Base-by-base conservation (phyloP, 495 filamentous ascomycete species). In the Bryoglossum gracile region DNA sequence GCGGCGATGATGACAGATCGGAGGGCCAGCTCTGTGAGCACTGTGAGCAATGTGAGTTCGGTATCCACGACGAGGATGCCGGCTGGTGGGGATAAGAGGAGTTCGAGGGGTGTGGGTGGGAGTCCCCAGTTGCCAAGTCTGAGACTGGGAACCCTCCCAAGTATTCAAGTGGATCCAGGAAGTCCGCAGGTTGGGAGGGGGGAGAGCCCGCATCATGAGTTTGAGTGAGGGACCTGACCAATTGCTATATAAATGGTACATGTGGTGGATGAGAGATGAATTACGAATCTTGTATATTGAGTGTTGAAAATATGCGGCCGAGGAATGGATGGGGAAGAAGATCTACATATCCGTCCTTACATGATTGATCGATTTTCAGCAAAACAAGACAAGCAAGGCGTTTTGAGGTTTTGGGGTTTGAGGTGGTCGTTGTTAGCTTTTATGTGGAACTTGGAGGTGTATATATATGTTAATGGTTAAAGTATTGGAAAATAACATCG, bases 101-200 rank as follows among this genome's bases (percentile, higher is more conserved):
- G 46, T 1, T 61, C 61, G 14, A 57, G 60, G 43, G 63, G 64
- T 10, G 56, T 65, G n/a, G 65, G 61, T 14, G 64, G 64, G 5
- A 46, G 57, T 3, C 69, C 70, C 3, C 66, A 67, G 42, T 60
- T 60, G 17, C 74, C 70, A 10, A 70, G 66, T 46, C 53, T 77
- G 44, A 58, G 67, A 36, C 60, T 77, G 17, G 46, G 41, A 30
- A 60, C 51, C 39, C 58, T 77, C 26, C 74, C 74, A 19, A 63
- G 66, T 47, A 78, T 78, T 51, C 67, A 74, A 34, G 70, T 78
- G 28, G 73, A 78, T 51, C 69, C 72, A 26, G 69, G 65, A 9
- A 53, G 53, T 42, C 53, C 57, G 0, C 25, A 13, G 10, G 22
- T 30, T 26, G n/a, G 47, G 24, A 13, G 16, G 3, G 18, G 8